A percentile compares a stretch with the other conserved stretches of the same genome.
These are phyloP conservation scores for Aschersonia sp. DNA, from an alignment of 2,329 filamentous ascomycete genomes.

Conservation along the genomic window DNA sequence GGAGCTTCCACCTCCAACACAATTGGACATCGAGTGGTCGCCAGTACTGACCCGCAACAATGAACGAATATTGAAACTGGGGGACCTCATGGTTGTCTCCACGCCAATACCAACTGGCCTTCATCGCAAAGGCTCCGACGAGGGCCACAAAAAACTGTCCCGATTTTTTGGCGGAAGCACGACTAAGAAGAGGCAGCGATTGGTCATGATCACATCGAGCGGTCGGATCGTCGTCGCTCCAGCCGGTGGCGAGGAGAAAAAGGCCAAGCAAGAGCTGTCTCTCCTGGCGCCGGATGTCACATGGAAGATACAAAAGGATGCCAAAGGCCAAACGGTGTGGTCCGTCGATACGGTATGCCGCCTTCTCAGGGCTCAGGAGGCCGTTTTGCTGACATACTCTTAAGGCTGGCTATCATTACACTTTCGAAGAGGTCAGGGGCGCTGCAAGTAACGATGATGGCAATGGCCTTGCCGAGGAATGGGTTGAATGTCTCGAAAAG, in stretches of 20 bases:
- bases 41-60: conserved; percentile 83
- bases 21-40: conserved; percentile 97
- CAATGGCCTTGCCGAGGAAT: conserved; percentile 67
- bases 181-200: conserved; percentile 79
- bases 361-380: no score
- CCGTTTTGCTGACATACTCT: conserved; percentile 13
- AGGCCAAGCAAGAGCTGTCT: conserved; percentile 84
- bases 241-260: conserved; percentile 88
- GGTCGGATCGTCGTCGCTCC: conserved; percentile 82
- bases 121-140: conserved; percentile 54
- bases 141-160: conserved; percentile 75
- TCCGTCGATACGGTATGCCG: conserved; percentile 77
- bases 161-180: conserved; percentile 86
- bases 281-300: conserved; percentile 59
- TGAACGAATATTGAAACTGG: conserved; percentile 86
- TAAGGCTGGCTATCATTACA: conserved; percentile 80
- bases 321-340: conserved; percentile 81
- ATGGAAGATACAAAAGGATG: conserved; percentile 69
- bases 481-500: conserved; percentile 78
- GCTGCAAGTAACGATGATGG: conserved; percentile 41
- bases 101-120: conserved; percentile 64
- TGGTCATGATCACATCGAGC: conserved; percentile 91
- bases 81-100: conserved; percentile 75
- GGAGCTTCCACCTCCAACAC: conserved; percentile 88
- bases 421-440: conserved; percentile 84